Percentiles rank a stretch among this genome's conserved stretches.
Evolutionary conservation across 768 basidiomycete genomes (phyloP).

Genomic region (Boletus pseudopeckii): DNA sequence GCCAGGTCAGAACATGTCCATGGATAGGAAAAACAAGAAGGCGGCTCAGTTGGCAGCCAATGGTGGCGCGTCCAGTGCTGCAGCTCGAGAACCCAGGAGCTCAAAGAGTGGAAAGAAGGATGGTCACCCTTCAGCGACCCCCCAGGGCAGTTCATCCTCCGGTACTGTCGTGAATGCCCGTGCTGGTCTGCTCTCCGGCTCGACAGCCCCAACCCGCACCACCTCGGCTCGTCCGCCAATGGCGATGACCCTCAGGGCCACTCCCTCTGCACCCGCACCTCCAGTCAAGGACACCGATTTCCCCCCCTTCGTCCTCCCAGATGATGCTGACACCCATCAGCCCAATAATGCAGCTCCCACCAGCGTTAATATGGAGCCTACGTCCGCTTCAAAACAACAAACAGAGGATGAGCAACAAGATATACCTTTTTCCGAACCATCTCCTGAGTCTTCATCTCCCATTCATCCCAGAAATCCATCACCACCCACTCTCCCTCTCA

Average conservation of each 20-base stretch:
- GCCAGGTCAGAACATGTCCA: constrained; percentile 90
- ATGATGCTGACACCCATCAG: constrained; percentile 42
- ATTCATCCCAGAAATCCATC: constrained; percentile 33
- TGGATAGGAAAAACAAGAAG: constrained; percentile 98
- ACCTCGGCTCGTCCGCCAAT: constrained; percentile 55
- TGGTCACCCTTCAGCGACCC: constrained; percentile 22
- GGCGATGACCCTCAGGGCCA: constrained; percentile 65
- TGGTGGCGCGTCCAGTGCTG: constrained; percentile 35
- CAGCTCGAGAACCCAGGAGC: constrained; percentile 30
- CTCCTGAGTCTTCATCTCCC: constrained; percentile 11
- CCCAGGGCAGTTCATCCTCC: constrained; percentile 11
- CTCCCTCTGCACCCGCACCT: constrained; percentile 76
- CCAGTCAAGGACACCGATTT: constrained; percentile 75
- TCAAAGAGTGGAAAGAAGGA: constrained; percentile 39
- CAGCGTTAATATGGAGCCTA: constrained; percentile 1
- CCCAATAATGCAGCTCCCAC: not conserved
- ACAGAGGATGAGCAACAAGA: constrained; percentile 15
- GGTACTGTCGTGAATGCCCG: constrained; percentile 11
- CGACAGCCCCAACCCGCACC: constrained; percentile 64
- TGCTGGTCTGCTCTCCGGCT: constrained; percentile 42
- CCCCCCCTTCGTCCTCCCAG: constrained; percentile 62
- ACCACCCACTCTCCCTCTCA: constrained; percentile 53
- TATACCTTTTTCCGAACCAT: not conserved
- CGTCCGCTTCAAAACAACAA: not conserved
- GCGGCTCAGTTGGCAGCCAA: constrained; percentile 70